These are phyloP conservation scores for Puccinia polysora DNA, from an alignment of 1,284 basidiomycete genomes.

Conservation along the genomic window DNA sequence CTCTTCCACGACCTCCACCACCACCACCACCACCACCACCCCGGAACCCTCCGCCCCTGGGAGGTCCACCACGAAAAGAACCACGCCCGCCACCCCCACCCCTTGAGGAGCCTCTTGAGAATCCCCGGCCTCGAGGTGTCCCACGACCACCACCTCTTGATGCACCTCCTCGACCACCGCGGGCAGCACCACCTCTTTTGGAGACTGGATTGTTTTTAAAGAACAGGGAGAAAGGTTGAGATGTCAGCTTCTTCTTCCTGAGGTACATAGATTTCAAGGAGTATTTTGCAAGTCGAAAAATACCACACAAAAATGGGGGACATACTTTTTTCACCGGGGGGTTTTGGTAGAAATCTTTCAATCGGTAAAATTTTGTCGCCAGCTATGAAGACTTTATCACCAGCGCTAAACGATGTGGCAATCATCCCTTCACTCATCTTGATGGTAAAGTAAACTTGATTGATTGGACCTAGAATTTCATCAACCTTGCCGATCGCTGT, in stretches of 20 bases:
- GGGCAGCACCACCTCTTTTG: conserved; percentile 53
- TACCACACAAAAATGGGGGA: conserved; percentile 2
- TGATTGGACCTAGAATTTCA: conserved; percentile 95
- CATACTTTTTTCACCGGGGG: conserved; percentile 64
- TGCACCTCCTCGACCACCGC: conserved; percentile 44
- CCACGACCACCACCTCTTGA: conserved; percentile 56
- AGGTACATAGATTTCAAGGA: conserved; percentile 31
- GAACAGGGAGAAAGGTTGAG: neutral
- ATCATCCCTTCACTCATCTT: conserved; percentile 97
- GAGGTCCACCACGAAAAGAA: conserved; percentile 25
- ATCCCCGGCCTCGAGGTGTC: conserved; percentile 54
- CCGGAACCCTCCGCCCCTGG: conserved; percentile 49
- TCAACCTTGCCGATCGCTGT: conserved; percentile 91
- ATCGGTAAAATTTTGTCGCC: conserved; percentile 94
- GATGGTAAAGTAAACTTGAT: conserved; percentile 96
- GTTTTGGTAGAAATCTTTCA: conserved; percentile 95
- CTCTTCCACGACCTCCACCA: conserved; percentile 55
- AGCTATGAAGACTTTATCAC: conserved; percentile 96
- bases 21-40: conserved; percentile 45
- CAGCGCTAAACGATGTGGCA: conserved; percentile 89
- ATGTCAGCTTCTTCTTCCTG: conserved; percentile 45
- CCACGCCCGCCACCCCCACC: conserved; percentile 4
- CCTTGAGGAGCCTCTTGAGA: conserved; percentile 18
- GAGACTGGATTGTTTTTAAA: conserved; percentile 33
- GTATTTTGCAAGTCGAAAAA: conserved; percentile 40